Base-by-base conservation (phyloP, 1,284 basidiomycete genomes). In the Xerocomus amazonicus region DNA sequence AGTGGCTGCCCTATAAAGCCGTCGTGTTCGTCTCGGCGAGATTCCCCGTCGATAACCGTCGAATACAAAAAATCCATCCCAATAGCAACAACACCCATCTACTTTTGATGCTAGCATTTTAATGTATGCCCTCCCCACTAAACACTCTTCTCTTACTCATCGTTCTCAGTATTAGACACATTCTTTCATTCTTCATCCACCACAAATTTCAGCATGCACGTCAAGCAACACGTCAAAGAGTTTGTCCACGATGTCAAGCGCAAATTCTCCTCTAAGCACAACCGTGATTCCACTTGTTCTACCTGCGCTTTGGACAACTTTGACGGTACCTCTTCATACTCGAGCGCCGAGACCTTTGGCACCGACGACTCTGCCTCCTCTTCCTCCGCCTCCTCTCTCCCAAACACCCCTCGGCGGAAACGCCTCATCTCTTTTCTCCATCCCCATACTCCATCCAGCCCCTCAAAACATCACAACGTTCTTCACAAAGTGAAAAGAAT, bases 211-310 rank as follows among this genome's bases (percentile, higher is more conserved):
- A 37, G 42, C 13, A 66, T 70, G 68, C 66, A 68, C 17, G 61
- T 67, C 58, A 65, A 65, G 43, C 58, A 60, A 13, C 54, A 61
- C 0, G 63, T 70, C 40, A 67, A 59, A 19, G 65, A 59, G 0
- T 56, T 66, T 19, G 55, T 66, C 10, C 58, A 70, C 12, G 66
- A 64, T 17, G 61, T 70, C 32, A 70, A 68, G 45, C 67, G 58
- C 45, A 67, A 28, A 45, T 57, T 66, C 19, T 69, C 66, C 14
- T 48, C 56, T 2, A 69, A 57, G 38, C 61, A 50, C 47, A 66
- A 53, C 34, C 61, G 60, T 27, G 53, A 52, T 3, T 45, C 52
- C 13, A 53, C 57, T 31, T 48, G 29, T 28, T 49, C 57, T 26
- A 56, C 52, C 6, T 48, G 56, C 43, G n/a, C 49, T 19, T 17